These are phyloP conservation scores for Theileria sp. DNA, from an alignment of 169 alveolate species.

Conservation along the genomic window DNA sequence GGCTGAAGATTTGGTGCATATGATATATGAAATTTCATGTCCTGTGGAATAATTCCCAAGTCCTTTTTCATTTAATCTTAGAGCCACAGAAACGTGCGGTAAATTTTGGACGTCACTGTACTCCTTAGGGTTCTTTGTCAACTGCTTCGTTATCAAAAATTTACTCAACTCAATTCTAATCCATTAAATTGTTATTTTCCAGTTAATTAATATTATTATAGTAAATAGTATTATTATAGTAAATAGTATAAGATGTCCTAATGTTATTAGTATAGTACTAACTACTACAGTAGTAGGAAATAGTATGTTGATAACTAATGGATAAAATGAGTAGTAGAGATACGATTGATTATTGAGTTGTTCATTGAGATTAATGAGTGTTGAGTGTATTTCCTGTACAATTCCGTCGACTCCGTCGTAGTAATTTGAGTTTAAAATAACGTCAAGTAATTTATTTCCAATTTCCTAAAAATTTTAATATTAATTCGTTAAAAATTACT, in stretches of 20 bases:
- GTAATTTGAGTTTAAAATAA: conserved; percentile 35
- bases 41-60: conserved; percentile 81
- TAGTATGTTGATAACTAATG: no score
- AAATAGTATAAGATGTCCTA: no score
- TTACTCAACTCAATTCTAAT: conserved; percentile 81
- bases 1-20: conserved; percentile 78
- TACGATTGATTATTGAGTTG: conserved; percentile 76
- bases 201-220: no score
- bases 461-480: conserved; percentile 36
- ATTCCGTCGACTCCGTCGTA: conserved; percentile 69
- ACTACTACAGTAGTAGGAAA: neutral
- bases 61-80: conserved; percentile 83
- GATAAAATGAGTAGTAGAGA: no score
- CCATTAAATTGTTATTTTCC: no score
- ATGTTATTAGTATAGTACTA: no score
- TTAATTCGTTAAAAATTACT: conserved; percentile 12
- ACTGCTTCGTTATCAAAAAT: conserved; percentile 89
- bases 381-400: conserved; percentile 83
- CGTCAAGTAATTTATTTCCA: conserved; percentile 29
- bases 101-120: conserved; percentile 85
- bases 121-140: conserved; percentile 90
- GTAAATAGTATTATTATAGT: no score
- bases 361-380: conserved; percentile 77
- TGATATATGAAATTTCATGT: conserved; percentile 89
- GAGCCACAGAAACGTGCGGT: conserved; percentile 94